Base-by-base conservation (phyloP, 305 asterid species). In the Fraxinus albicans region DNA sequence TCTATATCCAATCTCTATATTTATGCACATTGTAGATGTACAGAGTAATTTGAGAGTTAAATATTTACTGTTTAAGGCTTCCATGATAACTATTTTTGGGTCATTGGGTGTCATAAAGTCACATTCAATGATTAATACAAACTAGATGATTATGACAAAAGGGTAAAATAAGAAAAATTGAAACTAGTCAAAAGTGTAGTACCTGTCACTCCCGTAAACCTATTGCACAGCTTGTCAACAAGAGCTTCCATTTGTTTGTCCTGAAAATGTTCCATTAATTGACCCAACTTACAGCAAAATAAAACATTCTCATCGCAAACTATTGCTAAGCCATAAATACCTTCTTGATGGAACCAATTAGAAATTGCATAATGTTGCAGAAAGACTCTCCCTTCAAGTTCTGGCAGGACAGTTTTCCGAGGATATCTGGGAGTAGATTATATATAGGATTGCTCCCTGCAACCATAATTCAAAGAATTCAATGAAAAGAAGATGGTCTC, bases 211-310 rank as follows among this genome's bases (percentile, higher is more conserved):
- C 99, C 99, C 73, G 93, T 85, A 83, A 96, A 91, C 89, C 99
- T 93, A 81, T 93, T 90, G 92, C 95, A 93, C 80, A 96, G 93
- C 87, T 96, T 96, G 82, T 96, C 99, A 21, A 96, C 99, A 81
- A 96, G 98, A 77, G 98, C 84, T 88, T 96, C 99, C 98, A 96
- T 93, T 93, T 96, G 99, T 86, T 93, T 96, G 87, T 96, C 98
- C 99, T 96, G 88, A 85, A 85, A 81, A 83, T 76, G 35, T 15
- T 79, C 35, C 84, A 81, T 36, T 31, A 69, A 76, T 70, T 86
- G 78, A 78, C 76, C 63, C 78, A 65, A 75, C 31, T 53, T 44
- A 82, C 58, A 58, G 86, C 33, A 36, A 83, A 27, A 87, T 9
- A 50, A 31, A 12, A 63, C 73, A 42, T 76, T 31, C 44, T 58